Percentiles rank a stretch among this genome's conserved stretches.
These are phyloP conservation scores for Hylodesmum podocarpum DNA, from an alignment of 306 rosid species.

Conservation along the genomic window DNA sequence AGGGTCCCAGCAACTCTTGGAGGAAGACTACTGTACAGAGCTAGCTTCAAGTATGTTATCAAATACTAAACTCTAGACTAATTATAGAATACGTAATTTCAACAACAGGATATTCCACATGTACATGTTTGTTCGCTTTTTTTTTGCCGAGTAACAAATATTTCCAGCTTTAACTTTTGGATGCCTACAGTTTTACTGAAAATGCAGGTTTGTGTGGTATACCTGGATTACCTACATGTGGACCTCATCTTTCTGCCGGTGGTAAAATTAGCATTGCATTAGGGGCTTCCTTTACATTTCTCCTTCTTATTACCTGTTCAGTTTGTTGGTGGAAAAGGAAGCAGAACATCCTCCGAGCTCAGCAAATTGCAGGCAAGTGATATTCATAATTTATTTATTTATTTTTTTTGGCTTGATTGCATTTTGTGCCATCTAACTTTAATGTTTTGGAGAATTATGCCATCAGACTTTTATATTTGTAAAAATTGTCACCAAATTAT, in stretches of 20 bases:
- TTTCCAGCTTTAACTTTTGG: background rate
- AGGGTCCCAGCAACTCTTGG: conserved; percentile 71
- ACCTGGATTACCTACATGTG: conserved; percentile 70
- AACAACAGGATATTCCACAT: background rate
- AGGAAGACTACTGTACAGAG: conserved; percentile 78
- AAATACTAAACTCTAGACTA: background rate
- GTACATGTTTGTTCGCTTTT: background rate
- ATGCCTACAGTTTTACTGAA: conserved; percentile 70
- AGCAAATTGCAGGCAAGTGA: conserved; percentile 67
- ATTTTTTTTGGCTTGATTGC: no score
- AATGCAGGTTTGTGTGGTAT: conserved; percentile 78
- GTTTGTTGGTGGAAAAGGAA: conserved; percentile 75
- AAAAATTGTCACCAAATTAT: no score
- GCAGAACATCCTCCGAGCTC: conserved; percentile 65
- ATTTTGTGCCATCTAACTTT: no score
- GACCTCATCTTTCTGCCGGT: conserved; percentile 57
- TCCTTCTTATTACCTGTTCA: conserved; percentile 46
- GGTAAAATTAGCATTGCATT: conserved; percentile 62
- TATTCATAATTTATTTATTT: background rate
- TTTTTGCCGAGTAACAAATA: background rate
- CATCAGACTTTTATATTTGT: no score
- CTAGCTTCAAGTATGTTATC: conserved; percentile 79
- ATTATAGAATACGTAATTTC: background rate
- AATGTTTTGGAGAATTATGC: no score
- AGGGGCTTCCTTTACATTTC: conserved; percentile 40